Evolutionary conservation across 2,329 filamentous ascomycete species (phyloP).

Genomic region (Fusarium multiceps): DNA sequence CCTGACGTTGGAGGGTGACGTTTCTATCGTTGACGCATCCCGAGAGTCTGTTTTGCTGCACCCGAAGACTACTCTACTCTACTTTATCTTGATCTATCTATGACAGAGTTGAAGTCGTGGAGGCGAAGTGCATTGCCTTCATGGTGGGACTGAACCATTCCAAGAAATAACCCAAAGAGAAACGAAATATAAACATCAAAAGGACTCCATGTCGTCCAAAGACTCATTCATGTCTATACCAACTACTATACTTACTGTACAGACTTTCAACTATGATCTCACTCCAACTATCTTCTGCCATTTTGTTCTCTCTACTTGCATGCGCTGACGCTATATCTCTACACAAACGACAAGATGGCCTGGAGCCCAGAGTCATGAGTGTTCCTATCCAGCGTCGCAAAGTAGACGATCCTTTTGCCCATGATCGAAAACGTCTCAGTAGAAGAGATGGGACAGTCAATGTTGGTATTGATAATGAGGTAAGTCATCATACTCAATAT

Average conservation of each 20-base stretch:
- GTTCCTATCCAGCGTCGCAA: slow-evolving; percentile 55
- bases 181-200: not conserved
- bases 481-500: slow-evolving; percentile 46
- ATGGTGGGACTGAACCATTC: not conserved
- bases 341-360: slow-evolving; percentile 46
- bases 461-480: slow-evolving; percentile 66
- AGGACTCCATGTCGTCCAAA: not conserved
- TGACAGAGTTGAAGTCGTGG: slow-evolving; percentile 2
- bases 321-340: slow-evolving; percentile 46
- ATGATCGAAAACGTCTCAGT: slow-evolving; percentile 57
- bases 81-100: slow-evolving; percentile 2
- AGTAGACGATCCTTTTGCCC: slow-evolving; percentile 55
- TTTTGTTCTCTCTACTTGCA: slow-evolving; percentile 43
- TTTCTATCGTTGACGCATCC: slow-evolving; percentile 34
- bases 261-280: slow-evolving; percentile 52
- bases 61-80: not conserved
- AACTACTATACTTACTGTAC: not conserved
- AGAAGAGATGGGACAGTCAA: slow-evolving; percentile 57
- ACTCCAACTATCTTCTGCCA: slow-evolving; percentile 42
- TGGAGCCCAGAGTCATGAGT: slow-evolving; percentile 57
- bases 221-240: not conserved
- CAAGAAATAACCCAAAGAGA: not conserved
- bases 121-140: not conserved
- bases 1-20: slow-evolving; percentile 33
- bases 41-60: slow-evolving; percentile 12